A percentile compares a stretch with the other conserved stretches of the same genome.
phyloP scores from a whole-genome alignment of 164 flowering plant species.

The Vitis rotundifolia region DNA sequence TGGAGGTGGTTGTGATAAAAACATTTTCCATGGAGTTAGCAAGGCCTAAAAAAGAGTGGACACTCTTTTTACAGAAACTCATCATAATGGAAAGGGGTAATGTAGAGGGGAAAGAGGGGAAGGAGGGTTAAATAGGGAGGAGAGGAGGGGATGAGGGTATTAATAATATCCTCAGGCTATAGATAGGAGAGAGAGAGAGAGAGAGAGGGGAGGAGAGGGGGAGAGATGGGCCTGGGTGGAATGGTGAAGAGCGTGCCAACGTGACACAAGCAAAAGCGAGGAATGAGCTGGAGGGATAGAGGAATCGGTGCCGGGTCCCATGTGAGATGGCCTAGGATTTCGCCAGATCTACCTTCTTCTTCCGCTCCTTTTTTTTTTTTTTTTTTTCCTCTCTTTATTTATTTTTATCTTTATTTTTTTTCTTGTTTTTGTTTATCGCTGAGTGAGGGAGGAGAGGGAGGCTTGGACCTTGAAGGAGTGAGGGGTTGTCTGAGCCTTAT shows the following conservation, averaged over 20 bases:
- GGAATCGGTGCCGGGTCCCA: slow-evolving; percentile 36
- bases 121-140: background rate
- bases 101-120: background rate
- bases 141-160: slow-evolving; percentile 31
- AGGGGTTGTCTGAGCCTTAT: too few relatives aligned
- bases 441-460: too few relatives aligned
- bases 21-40: background rate
- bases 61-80: slow-evolving; percentile 36
- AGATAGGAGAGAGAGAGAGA: slow-evolving; percentile 13
- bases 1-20: background rate
- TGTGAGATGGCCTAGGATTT: slow-evolving; percentile 20
- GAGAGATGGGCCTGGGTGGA: background rate
- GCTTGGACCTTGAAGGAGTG: too few relatives aligned
- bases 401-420: too few relatives aligned
- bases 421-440: too few relatives aligned
- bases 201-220: slow-evolving; percentile 13
- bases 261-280: slow-evolving; percentile 10
- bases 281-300: slow-evolving; percentile 33
- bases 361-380: background rate
- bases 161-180: slow-evolving; percentile 35
- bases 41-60: slow-evolving; percentile 28
- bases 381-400: too few relatives aligned
- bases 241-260: slow-evolving; percentile 32
- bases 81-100: slow-evolving; percentile 15
- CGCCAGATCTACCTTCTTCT: slow-evolving; percentile 6